Evolutionary conservation across 805 yeast genomes (phyloP), one percentile per base, ranked within the genome.

Genomic region (Nakazawaea pomicola): DNA sequence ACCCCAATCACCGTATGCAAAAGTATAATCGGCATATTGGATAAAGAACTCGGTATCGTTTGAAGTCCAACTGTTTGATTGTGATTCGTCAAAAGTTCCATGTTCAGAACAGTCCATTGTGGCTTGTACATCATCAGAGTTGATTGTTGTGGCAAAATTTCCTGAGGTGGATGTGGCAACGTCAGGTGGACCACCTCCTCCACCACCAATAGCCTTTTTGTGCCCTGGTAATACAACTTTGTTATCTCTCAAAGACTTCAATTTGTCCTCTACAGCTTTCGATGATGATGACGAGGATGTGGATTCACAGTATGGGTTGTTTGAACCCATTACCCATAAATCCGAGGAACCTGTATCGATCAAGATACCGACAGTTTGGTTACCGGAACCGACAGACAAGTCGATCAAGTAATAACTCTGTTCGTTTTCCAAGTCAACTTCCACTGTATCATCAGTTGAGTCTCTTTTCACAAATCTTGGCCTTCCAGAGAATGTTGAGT

Each of bases 311-410:
- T 41, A 57, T 8, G 60, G 44, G 14, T 52, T 51, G 18, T 57
- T 44, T 14, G 63, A 56, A 29, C 65, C 62, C 50, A 61, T 65
- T 4, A 71, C 64, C 86, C 87, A 82, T 17, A 84, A 60, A 55
- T 83, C 91, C 0, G 85, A 72, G 0, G 89, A 81, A 2, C 91
- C 93, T 1, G 90, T 83, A 52, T 83, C 93, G n/a, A 83, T 55
- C 29, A 80, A 56, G 8, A 82, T 76, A 8, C 64, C 65, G 5
- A 82, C 64, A n/a, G 62, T 56, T 50, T 81, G 82, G 1, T 65
- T 54, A 1, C 79, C 72, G 0, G 85, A 72, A 3, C 93, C 91
- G 16, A 83, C 54, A 20, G 55, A 49, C 25, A 76, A 45, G 4
- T 60, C 61, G 2, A 68, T 72, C 18, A 72, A 59, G 49, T 73